Conservation (phyloP, 2,329 filamentous ascomycete genomes). For the Ophiostoma sp. region DNA sequence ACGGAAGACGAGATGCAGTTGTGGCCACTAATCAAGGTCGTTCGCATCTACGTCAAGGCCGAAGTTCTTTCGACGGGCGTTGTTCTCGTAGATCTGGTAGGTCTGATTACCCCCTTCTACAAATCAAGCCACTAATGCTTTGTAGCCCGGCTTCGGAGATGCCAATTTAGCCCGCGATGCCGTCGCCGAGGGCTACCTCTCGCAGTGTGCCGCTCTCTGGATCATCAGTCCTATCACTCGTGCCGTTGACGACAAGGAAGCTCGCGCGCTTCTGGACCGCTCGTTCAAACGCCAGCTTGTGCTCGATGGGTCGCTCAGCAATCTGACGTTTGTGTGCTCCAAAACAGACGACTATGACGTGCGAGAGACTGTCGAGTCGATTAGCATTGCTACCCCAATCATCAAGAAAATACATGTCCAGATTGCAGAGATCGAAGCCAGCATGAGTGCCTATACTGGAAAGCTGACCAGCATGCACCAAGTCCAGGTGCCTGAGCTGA, state of each 20-base stretch:
- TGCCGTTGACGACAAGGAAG: slow-evolving; percentile 1
- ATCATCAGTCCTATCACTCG: neutral
- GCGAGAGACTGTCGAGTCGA: neutral
- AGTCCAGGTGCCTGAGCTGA: neutral
- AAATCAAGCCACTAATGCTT: neutral
- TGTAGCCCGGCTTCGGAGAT: neutral
- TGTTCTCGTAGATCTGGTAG: neutral
- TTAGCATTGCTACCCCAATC: neutral
- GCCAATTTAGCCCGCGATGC: neutral
- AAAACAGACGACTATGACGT: neutral
- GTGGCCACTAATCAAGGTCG: neutral
- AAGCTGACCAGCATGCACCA: neutral
- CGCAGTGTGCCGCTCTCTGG: neutral
- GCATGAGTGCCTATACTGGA: neutral
- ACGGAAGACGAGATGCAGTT: neutral
- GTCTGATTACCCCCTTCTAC: neutral
- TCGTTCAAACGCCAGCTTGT: neutral
- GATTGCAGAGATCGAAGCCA: neutral
- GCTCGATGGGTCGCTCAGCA: neutral
- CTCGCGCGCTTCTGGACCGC: slow-evolving; percentile 1
- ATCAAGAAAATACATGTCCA: neutral
- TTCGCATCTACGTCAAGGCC: neutral
- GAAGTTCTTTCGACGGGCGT: neutral
- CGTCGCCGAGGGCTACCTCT: neutral
- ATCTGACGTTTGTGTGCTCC: neutral